Evolutionary conservation across 768 basidiomycete genomes (phyloP), one percentile per base, ranked within the genome.

Genomic region (Lentinula sp.): DNA sequence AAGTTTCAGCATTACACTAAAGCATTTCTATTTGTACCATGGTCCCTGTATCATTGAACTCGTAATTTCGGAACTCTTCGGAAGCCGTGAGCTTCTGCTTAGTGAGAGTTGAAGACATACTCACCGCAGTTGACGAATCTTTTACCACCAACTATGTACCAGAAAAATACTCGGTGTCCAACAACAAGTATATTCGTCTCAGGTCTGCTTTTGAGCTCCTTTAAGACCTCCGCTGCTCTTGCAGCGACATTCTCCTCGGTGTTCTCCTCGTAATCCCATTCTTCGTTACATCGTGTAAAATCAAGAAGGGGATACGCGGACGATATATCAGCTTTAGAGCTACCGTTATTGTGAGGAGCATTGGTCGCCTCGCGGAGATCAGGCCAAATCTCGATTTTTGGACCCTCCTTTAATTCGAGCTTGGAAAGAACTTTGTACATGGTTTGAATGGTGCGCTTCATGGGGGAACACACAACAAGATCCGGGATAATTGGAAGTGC

Each of bases 211-310:
- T 43, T 52, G 4, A 66, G 58, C 28, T 33, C 61, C 12, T 53
- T 42, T 23, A 61, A 53, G 15, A 66, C 65, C 28, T 59, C 42
- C 39, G 35, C 36, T 13, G 65, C 65, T 4, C 65, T 54, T 16
- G 5, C n/a, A 33, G 51, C 49, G 13, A 63, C 65, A 36, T 32
- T 55, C 3, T 61, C 59, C 6, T 54, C 61, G 3, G 63, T 64
- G 55, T 66, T 63, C 13, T 20, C 46, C 33, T 62, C 63, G 48
- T 66, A 66, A 32, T 66, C 65, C 65, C 65, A 66, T 33, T 66
- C 65, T 32, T 57, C 59, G 15, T 23, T 64, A 59, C 65, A 66
- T 13, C 35, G 63, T 13, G 63, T 62, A 18, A 66, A 62, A 45
- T 66, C 65, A 3, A 66, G 33, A 10, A n/a, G 18, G n/a, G 57